Evolutionary conservation across 1,284 basidiomycete genomes (phyloP).

Genomic region (Pseudozyma hubeiensis): DNA sequence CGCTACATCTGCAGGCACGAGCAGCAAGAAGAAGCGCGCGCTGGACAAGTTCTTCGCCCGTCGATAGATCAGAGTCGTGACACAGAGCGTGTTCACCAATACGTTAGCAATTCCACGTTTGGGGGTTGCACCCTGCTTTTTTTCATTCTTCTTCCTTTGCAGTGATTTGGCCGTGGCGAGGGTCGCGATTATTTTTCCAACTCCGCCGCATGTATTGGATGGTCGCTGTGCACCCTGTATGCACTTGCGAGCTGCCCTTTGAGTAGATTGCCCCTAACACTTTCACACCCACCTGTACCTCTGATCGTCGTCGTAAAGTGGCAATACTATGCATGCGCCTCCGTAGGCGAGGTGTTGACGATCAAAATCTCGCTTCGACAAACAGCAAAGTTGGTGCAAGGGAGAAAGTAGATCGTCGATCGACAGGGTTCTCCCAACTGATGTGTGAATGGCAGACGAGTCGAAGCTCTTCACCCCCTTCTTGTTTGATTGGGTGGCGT

Average conservation of each 20-base stretch:
- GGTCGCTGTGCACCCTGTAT: too few species aligned
- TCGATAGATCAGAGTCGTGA: conserved; percentile 11
- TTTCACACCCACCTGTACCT: too few species aligned
- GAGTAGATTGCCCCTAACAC: too few species aligned
- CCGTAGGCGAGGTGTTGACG: conserved; percentile 1
- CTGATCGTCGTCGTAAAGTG: too few species aligned
- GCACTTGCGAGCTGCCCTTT: too few species aligned
- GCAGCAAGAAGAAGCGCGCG: conserved; percentile 34
- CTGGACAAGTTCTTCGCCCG: conserved; percentile 38
- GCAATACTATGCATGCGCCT: too few species aligned
- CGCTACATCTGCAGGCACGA: conserved; percentile 1
- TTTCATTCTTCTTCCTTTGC: conserved; percentile 1
- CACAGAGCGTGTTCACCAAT: too few species aligned
- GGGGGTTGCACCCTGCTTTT: conserved; percentile 36
- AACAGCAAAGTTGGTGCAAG: background rate
- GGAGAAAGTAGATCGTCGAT: conserved; percentile 5
- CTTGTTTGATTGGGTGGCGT: background rate
- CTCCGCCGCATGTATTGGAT: conserved; percentile 5
- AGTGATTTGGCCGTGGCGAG: conserved; percentile 9
- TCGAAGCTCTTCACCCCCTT: background rate
- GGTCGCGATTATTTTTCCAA: background rate
- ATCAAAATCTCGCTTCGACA: background rate
- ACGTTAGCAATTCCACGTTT: background rate
- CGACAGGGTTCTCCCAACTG: background rate
- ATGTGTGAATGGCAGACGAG: too few species aligned